A percentile compares a stretch with the other conserved stretches of the same genome.
These are phyloP conservation scores for Fomes fomentarius DNA, from an alignment of 1,284 basidiomycete genomes.

Conservation along the genomic window DNA sequence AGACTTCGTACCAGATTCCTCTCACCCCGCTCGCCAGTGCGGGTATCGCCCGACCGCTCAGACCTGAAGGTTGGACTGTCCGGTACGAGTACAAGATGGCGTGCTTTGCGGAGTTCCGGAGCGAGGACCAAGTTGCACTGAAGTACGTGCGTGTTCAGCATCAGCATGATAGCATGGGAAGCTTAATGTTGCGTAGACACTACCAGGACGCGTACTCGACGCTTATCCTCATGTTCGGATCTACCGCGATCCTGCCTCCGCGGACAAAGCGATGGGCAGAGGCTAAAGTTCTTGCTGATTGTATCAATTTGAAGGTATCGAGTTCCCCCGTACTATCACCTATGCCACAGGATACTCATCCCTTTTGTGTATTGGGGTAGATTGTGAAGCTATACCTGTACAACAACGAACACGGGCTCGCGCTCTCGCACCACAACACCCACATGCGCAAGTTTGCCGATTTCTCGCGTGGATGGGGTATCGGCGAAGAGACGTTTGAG, in stretches of 20 bases:
- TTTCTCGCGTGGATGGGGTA: conserved; percentile 92
- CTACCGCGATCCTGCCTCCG: conserved; percentile 83
- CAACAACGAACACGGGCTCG: conserved; percentile 78
- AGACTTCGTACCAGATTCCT: conserved; percentile 51
- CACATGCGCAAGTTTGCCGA: conserved; percentile 89
- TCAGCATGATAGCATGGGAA: conserved; percentile 9
- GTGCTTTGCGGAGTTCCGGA: conserved; percentile 92
- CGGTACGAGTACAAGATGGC: conserved; percentile 97
- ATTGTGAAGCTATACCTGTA: conserved; percentile 90
- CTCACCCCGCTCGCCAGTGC: conserved; percentile 47
- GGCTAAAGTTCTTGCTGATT: conserved; percentile 94
- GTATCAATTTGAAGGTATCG: conserved; percentile 87
- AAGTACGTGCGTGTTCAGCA: conserved; percentile 54
- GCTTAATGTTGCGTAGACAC: conserved; percentile 58
- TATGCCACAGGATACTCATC: not conserved
- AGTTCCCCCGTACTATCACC: conserved; percentile 16
- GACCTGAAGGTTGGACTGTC: conserved; percentile 93
- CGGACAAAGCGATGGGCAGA: conserved; percentile 98
- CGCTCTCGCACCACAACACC: conserved; percentile 79
- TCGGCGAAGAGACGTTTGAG: conserved; percentile 96
- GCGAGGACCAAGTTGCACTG: conserved; percentile 87
- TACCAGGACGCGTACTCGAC: conserved; percentile 90
- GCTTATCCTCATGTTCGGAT: conserved; percentile 85
- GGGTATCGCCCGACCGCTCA: conserved; percentile 58
- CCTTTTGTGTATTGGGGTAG: conserved; percentile 40